Base-by-base conservation (phyloP, 805 yeast species). In the Candida schatavii region DNA sequence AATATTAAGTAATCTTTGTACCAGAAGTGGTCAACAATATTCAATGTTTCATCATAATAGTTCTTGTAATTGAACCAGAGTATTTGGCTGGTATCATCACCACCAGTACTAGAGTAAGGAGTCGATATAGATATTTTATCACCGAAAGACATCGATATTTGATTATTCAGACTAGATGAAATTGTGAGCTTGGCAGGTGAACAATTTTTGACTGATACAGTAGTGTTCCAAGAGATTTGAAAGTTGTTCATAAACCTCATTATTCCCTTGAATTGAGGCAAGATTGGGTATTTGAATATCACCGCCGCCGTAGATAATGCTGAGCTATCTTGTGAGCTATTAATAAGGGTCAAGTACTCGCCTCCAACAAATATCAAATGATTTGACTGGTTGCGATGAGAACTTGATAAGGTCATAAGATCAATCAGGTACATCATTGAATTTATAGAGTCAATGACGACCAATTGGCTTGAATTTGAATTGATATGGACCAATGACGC, bases 61-160 rank as follows among this genome's bases (percentile, higher is more conserved):
- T 65, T 62, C 32, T 55, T 56, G 43, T 66, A 68, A 41, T 61
- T 62, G 44, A 56, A 69, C 75, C 75, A 70, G 9, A 68, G 44
- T 4, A 64, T 53, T 41, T 69, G 74, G 42, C 64, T 64, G 5
- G 49, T 41, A 26, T 56, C 49, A 23, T 46, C 49, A 13, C 50
- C 49, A 11, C 51, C 46, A 5, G 19, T 15, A 13, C 50, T 50
- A 10, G 32, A 19, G 23, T 45, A 55, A 4, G 68, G 66, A 2
- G 68, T 66, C 0, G 68, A 62, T 6, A 66, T 43, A 0, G 66
- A 42, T 9, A 66, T 29, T 25, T 55, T 38, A 35, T 56, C 56
- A 5, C 64, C 64, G 46, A 45, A 62, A 1, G 67, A 49, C 4
- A 64, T 53, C 3, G 61, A 48, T 10, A 66, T 37, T 45, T 66